Evolutionary conservation across 306 rosid genomes (phyloP), one percentile per base, ranked within the genome.

Genomic region (Astragalus glycyphyllos): DNA sequence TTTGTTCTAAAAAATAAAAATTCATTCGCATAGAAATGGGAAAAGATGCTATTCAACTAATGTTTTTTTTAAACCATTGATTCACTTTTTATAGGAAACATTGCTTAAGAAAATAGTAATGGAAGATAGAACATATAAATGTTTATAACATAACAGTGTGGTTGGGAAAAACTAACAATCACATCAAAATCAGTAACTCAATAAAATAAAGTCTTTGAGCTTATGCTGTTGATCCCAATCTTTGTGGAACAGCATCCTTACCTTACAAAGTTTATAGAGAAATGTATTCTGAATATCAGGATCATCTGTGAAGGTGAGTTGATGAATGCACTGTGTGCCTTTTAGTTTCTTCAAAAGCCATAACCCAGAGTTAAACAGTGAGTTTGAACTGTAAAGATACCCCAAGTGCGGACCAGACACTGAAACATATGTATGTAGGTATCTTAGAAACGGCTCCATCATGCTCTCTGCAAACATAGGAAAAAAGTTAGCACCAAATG

Each of bases 391-490:
- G 73, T 91, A 91, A 63, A 91, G 96, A 79, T 91, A 91, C 32
- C 97, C 97, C 84, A 89, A 82, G 86, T 91, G 97, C 8, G 97
- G 97, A 40, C 97, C 97, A 46, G 97, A 91, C 65, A 91, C 79
- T 54, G 97, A 91, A 71, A 89, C 87, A 79, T 91, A 91, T 4
- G 87, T 82, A 79, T 89, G 66, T 51, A 91, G 84, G 83, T 85
- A 72, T 73, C 83, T 83, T 31, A 78, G 80, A 84, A 65, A 91
- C 55, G 97, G 97, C 81, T 85, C 91, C 97, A 91, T 87, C 53
- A 79, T 89, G 84, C 76, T 84, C 11, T 89, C 97, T 91, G 86
- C 82, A 79, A 79, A 78, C 40, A 65, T 51, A 11, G 34, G 47
- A 32, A 29, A 57, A 55, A 61, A 66, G 58, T 65, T 73, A 71